Base-by-base conservation (phyloP, 495 filamentous ascomycete species). In the Penicillium canescens region DNA sequence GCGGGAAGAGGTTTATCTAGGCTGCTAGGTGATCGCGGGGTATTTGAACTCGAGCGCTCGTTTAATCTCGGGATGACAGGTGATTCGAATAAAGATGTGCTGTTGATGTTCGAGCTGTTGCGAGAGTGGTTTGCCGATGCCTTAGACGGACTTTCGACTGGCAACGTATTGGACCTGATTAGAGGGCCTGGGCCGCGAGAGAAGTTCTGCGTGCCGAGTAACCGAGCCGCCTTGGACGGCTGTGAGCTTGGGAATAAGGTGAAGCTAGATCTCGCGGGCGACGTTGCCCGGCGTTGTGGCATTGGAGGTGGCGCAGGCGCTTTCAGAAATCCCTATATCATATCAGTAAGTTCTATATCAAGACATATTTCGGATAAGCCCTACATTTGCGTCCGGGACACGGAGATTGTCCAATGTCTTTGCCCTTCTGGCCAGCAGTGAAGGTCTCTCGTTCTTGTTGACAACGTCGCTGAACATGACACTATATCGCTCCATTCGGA, bases 381-480 rank as follows among this genome's bases (percentile, higher is more conserved):
- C 47, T 63, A 76, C 74, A 57, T 71, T 61, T 50, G 54, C 45
- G 49, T 78, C 74, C 24, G 79, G 74, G 13, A 81, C 74, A 28
- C 63, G 76, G 6, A 89, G 73, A 55, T 80, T 84, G 54, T 87
- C 81, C 46, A 89, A 64, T 1, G 85, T 87, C 34, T 82, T 88
- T 63, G 89, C 87, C 37, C 88, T 78, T 61, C 87, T 78, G 60
- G 82, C 79, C 44, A 90, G 72, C 24, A 90, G 73, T 13, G 69
- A 66, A 48, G 77, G 67, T 42, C 46, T 62, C 61, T 75, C 60
- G 36, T 61, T 63, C 39, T 75, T 75, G 47, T 79, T 65, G 44
- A 96, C 76, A 8, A 96, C 79, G 39, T 81, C 85, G 42, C 86
- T 82, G 69, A 98, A 98, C 93, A 98, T 97, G 45, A 98, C 82